Evolutionary conservation across 2,329 filamentous ascomycete species (phyloP).

Genomic region (Cladosporium sp.): DNA sequence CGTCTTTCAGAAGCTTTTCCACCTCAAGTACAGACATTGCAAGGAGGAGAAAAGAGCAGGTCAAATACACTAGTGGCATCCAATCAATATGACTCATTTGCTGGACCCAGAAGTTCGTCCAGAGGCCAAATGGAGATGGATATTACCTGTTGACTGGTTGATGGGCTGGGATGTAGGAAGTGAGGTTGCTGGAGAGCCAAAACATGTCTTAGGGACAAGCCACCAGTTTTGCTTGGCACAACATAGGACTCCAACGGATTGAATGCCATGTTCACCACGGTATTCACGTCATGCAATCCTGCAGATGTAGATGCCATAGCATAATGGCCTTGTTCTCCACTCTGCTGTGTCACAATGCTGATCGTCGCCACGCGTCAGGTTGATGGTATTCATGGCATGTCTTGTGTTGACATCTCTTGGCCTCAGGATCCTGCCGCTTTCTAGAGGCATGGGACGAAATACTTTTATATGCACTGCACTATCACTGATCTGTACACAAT

Average conservation of each 20-base stretch:
- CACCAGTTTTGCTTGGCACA: constrained; percentile 6
- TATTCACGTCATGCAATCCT: neutral
- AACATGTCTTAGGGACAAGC: constrained; percentile 13
- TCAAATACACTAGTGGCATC: neutral
- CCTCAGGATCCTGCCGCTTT: neutral
- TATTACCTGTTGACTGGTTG: neutral
- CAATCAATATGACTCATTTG: neutral
- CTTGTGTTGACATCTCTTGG: neutral
- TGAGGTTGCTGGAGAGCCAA: constrained; percentile 17
- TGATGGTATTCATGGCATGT: neutral
- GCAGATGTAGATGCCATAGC: neutral
- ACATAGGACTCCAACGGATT: neutral
- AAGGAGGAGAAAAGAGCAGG: neutral
- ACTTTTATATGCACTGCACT: neutral
- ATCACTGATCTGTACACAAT: no score
- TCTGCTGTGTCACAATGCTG: neutral
- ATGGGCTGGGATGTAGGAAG: neutral
- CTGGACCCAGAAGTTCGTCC: neutral
- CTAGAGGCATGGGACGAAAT: neutral
- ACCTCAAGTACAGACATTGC: neutral
- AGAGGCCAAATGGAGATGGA: neutral
- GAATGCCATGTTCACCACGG: neutral
- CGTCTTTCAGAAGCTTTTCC: neutral
- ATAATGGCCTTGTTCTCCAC: neutral
- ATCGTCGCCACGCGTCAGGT: neutral